These are phyloP conservation scores for Colletotrichum phormii DNA, from an alignment of 2,329 filamentous ascomycete genomes.

Conservation along the genomic window DNA sequence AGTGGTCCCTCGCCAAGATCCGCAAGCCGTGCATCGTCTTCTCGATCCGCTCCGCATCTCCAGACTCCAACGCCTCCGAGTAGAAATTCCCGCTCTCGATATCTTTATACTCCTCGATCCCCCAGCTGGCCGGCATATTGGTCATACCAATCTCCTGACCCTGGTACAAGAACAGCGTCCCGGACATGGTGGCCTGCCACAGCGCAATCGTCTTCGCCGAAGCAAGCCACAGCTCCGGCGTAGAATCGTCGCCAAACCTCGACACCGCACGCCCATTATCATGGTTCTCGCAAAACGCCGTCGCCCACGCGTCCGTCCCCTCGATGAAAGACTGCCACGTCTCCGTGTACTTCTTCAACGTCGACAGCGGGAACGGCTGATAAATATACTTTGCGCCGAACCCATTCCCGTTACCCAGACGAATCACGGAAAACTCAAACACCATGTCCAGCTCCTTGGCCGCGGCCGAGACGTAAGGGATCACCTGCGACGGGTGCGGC, in stretches of 20 bases:
- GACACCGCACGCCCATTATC: constrained; percentile 70
- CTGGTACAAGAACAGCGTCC: constrained; percentile 69
- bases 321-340: constrained; percentile 63
- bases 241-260: constrained; percentile 61
- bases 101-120: constrained; percentile 64
- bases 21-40: constrained; percentile 65
- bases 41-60: constrained; percentile 49
- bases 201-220: constrained; percentile 66
- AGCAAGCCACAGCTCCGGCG: constrained; percentile 53
- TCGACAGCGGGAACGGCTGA: constrained; percentile 56
- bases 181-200: constrained; percentile 60
- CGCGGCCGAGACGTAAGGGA: constrained; percentile 65
- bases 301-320: constrained; percentile 66
- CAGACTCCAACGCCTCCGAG: constrained; percentile 52
- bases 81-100: constrained; percentile 67
- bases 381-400: constrained; percentile 62
- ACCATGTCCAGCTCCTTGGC: constrained; percentile 71
- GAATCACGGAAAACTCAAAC: constrained; percentile 69
- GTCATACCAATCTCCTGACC: constrained; percentile 73
- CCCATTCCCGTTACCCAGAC: constrained; percentile 62
- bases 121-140: constrained; percentile 64
- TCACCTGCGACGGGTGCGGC: constrained; percentile 61
- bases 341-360: constrained; percentile 55
- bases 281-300: constrained; percentile 73
- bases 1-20: constrained; percentile 71